A percentile compares a stretch with the other conserved stretches of the same genome.
phyloP scores from a whole-genome alignment of 257 asterid genomes.

The Parsonsia alboflavescens region DNA sequence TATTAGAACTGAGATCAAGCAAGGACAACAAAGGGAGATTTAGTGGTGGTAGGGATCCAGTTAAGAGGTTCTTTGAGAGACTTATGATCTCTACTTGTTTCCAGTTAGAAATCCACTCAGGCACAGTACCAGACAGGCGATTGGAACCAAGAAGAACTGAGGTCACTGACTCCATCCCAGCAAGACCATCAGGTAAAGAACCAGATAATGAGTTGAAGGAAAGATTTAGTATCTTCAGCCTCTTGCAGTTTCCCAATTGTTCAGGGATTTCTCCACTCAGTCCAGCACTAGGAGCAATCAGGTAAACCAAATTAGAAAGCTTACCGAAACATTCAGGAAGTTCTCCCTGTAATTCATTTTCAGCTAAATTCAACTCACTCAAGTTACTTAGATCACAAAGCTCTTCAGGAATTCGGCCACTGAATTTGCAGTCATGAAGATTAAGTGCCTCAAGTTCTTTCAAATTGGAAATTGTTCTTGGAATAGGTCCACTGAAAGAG shows the following conservation, averaged over 20 bases:
- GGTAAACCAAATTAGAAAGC: conserved; percentile 39
- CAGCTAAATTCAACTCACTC: conserved; percentile 49
- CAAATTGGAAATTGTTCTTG: conserved; percentile 41
- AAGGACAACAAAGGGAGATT: conserved; percentile 39
- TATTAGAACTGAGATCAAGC: conserved; percentile 52
- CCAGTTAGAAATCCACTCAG: conserved; percentile 77
- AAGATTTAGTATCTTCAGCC: conserved; percentile 40
- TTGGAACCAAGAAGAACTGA: conserved; percentile 54
- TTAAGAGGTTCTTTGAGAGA: conserved; percentile 52
- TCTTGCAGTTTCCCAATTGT: conserved; percentile 50
- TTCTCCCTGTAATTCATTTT: conserved; percentile 45
- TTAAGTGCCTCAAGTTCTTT: conserved; percentile 39
- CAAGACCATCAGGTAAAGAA: conserved; percentile 46
- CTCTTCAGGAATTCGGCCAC: conserved; percentile 50
- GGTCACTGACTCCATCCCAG: conserved; percentile 40
- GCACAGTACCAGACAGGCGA: conserved; percentile 54
- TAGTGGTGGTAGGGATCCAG: conserved; percentile 56
- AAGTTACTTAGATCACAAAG: conserved; percentile 41
- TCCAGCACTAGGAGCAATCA: conserved; percentile 49
- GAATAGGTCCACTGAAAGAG: conserved; percentile 44
- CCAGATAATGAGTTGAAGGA: conserved; percentile 61
- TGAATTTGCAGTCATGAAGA: conserved; percentile 47
- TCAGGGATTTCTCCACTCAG: conserved; percentile 57
- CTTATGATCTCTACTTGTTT: conserved; percentile 34
- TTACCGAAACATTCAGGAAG: conserved; percentile 54